Evolutionary conservation across 78 protist genomes (phyloP).

Genomic region (Dictyostelium purpureum): DNA sequence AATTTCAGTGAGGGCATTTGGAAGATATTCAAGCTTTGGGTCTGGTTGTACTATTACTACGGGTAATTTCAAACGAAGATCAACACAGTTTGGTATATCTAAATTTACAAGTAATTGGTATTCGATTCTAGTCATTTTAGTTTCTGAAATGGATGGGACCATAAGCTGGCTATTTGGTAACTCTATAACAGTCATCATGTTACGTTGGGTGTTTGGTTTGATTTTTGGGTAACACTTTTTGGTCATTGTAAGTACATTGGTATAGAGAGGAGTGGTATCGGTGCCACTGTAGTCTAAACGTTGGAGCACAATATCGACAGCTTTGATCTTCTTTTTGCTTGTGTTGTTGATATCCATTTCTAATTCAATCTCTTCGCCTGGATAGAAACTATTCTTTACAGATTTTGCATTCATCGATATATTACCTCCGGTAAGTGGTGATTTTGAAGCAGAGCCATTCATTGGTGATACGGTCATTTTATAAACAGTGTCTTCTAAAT

Average conservation of each 20-base stretch:
- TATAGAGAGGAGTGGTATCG: not conserved
- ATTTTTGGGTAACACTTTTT: constrained; percentile 8
- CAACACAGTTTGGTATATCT: constrained; percentile 41
- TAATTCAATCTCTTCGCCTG: constrained; percentile 38
- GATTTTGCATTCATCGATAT: not conserved
- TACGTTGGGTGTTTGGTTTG: not conserved
- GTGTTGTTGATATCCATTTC: not conserved
- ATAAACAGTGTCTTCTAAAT: constrained; percentile 29
- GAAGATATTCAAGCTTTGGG: not conserved
- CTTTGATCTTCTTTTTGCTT: constrained; percentile 18
- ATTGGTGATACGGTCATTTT: constrained; percentile 9
- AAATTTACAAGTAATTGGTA: not conserved
- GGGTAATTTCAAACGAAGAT: constrained; percentile 2
- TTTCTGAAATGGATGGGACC: not conserved
- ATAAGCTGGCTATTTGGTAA: not conserved
- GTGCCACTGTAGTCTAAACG: not conserved
- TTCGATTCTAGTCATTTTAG: constrained; percentile 1
- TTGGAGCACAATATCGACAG: not conserved
- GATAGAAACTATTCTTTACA: not conserved
- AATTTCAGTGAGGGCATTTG: constrained; percentile 27
- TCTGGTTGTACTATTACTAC: constrained; percentile 2
- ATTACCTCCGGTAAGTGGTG: constrained; percentile 39
- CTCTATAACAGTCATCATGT: not conserved
- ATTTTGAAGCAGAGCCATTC: not conserved
- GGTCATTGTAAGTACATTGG: not conserved